Evolutionary conservation across 1,139 yeast species (phyloP).

Genomic region (Blastobotrys indianensis): DNA sequence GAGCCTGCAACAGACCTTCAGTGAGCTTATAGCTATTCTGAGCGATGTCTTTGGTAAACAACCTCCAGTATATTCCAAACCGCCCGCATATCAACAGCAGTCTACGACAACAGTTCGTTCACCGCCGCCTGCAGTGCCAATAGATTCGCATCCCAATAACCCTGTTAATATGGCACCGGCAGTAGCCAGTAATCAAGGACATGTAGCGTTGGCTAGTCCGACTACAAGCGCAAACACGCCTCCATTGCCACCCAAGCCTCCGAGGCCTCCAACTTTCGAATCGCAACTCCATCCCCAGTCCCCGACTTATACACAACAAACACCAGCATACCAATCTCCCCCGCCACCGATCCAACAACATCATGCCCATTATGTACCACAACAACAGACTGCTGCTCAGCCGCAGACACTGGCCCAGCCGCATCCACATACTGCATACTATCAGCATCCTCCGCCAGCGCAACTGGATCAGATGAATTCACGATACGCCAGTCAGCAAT

Average conservation of each 20-base stretch:
- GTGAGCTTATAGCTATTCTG: slow-evolving; percentile 38
- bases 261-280: background rate
- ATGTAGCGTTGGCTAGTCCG: no score
- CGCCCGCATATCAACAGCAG: slow-evolving; percentile 23
- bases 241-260: slow-evolving; percentile 6
- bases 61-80: slow-evolving; percentile 48
- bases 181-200: no score
- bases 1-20: slow-evolving; percentile 38
- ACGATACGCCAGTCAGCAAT: slow-evolving; percentile 5
- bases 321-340: slow-evolving; percentile 2
- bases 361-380: slow-evolving; percentile 5
- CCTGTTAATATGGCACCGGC: background rate
- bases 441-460: slow-evolving; percentile 13
- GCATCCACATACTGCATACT: slow-evolving; percentile 10
- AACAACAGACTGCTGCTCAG: slow-evolving; percentile 10
- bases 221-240: background rate
- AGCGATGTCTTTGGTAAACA: slow-evolving; percentile 41
- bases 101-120: slow-evolving; percentile 17
- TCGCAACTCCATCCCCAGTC: no score
- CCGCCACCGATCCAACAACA: slow-evolving; percentile 9
- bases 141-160: background rate
- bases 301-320: background rate
- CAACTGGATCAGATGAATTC: no score
- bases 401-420: slow-evolving; percentile 4
- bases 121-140: slow-evolving; percentile 6